These are phyloP conservation scores for Coprinopsis marcescibilis DNA, from an alignment of 768 basidiomycete genomes.

Conservation along the genomic window DNA sequence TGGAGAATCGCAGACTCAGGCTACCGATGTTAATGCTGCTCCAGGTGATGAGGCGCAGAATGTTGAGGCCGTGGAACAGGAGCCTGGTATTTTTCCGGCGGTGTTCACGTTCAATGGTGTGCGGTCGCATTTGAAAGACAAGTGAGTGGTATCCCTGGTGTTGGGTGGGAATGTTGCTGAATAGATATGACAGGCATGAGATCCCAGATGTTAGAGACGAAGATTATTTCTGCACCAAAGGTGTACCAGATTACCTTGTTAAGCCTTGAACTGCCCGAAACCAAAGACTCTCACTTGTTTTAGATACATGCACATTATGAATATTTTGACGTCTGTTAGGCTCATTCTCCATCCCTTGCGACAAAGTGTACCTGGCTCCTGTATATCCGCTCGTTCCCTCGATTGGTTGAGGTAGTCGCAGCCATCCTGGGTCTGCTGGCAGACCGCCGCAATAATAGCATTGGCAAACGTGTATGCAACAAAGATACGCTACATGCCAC, in stretches of 20 bases:
- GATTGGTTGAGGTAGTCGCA: too few species aligned
- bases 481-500: too few species aligned
- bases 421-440: too few species aligned
- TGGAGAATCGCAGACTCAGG: neutral
- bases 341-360: too few species aligned
- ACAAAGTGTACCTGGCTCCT: too few species aligned
- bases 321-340: too few species aligned
- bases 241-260: neutral
- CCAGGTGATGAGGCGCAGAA: neutral
- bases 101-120: conserved; percentile 1
- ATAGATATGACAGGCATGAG: neutral
- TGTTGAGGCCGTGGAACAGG: neutral
- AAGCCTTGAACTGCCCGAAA: too few species aligned
- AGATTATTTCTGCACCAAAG: neutral
- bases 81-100: neutral
- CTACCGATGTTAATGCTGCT: neutral
- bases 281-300: too few species aligned
- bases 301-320: too few species aligned
- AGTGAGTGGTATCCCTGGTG: neutral
- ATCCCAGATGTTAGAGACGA: neutral
- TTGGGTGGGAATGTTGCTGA: neutral
- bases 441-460: too few species aligned
- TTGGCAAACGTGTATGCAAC: too few species aligned
- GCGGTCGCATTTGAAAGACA: neutral
- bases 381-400: too few species aligned